Percentiles rank a stretch among this genome's conserved stretches.
These are phyloP conservation scores for Colletotrichum limetticola DNA, from an alignment of 2,329 filamentous ascomycete genomes.

Conservation along the genomic window DNA sequence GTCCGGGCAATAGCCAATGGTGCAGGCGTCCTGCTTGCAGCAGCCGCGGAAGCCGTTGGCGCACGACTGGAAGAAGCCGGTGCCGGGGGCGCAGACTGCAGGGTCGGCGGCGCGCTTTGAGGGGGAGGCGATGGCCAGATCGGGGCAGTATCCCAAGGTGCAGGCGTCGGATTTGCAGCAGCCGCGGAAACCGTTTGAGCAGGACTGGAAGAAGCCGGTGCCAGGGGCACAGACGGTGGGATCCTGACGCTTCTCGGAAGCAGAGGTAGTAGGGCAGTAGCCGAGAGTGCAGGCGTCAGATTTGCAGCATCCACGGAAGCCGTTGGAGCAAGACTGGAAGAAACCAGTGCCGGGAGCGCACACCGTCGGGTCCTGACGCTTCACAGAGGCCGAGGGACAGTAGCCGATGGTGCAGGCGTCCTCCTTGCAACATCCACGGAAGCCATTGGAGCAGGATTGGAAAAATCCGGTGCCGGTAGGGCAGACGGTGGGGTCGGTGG, in stretches of 20 bases:
- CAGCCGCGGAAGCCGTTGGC: conserved; percentile 26
- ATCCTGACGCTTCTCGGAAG: not conserved
- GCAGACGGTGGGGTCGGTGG: conserved; percentile 22
- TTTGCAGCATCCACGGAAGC: conserved; percentile 25
- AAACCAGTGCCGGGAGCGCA: conserved; percentile 21
- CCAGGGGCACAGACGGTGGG: conserved; percentile 18
- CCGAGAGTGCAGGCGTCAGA: conserved; percentile 22
- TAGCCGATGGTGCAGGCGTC: conserved; percentile 19
- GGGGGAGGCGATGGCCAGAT: not conserved
- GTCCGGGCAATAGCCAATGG: conserved; percentile 25
- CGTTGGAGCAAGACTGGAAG: conserved; percentile 25
- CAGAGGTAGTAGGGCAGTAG: not conserved
- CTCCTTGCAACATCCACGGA: conserved; percentile 28
- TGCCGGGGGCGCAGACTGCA: conserved; percentile 21
- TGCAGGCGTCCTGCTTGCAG: conserved; percentile 28
- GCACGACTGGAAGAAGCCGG: conserved; percentile 29
- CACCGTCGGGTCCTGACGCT: conserved; percentile 9
- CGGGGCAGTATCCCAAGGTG: conserved; percentile 21
- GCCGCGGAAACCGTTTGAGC: conserved; percentile 17
- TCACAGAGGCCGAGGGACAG: not conserved
- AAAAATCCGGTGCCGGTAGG: conserved; percentile 24
- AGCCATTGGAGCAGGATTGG: conserved; percentile 32
- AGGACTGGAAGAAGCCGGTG: conserved; percentile 27
- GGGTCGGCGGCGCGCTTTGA: not conserved
- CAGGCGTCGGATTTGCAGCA: conserved; percentile 29